Base-by-base conservation (phyloP, 2,329 filamentous ascomycete species). In the Bipolaris gigantea region DNA sequence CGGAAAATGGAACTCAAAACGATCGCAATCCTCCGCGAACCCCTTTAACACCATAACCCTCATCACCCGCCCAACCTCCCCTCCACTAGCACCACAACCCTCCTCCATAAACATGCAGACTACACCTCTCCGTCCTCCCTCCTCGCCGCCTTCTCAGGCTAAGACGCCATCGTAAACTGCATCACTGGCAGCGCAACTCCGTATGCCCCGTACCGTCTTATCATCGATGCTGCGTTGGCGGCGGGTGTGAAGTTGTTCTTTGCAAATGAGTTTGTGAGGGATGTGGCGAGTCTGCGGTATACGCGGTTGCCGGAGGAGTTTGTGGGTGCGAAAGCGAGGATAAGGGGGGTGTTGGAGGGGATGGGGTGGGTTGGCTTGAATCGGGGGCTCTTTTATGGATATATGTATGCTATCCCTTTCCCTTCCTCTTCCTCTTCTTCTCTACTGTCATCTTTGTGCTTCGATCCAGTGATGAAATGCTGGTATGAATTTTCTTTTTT, bases 141-240 rank as follows among this genome's bases (percentile, higher is more conserved):
- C 5, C 55, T 50, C 16, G 57, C 74, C 2, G 80, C 78, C 1
- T 77, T 88, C 27, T 56, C 74, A 13, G 80, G 78, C 32, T 79
- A 85, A 55, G 84, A 87, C 53, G 84, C 81, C 0, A 71, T 87
- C 27, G 71, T 87, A 19, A 72, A 69, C 52, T 75, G 76, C 16
- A 72, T 79, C 2, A 73, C 83, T 21, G 78, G 77, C 7, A 73
- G 74, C n/a, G 70, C 71, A 2, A 73, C 75, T 16, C 73, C 77
- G 21, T 70, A 67, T 54, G 69, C 70, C 1, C 65, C 79, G 0
- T 83, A 83, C 58, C 78, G 76, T 38, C 63, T 66, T 23, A 67
- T 74, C 53, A 68, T 73, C 40, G 71, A 75, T 42, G 72, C 72
- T 0, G 71, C 70, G 0, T 50, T 74, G 18, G 64, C 63, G 5